Evolutionary conservation across 2,329 filamentous ascomycete genomes (phyloP).

Genomic region (Phyllosticta ampelicida): DNA sequence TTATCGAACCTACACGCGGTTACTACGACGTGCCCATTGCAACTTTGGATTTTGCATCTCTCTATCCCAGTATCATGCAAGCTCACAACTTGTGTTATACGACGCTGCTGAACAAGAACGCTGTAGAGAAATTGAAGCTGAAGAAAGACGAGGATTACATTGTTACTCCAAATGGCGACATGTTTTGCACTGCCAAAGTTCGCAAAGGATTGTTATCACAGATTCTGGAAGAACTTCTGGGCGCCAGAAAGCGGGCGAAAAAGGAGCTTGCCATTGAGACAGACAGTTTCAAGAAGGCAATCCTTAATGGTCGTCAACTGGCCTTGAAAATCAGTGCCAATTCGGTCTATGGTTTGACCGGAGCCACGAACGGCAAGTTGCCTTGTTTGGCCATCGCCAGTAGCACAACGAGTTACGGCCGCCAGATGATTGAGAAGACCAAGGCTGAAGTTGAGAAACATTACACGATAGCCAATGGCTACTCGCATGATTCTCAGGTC

Average conservation of each 20-base stretch:
- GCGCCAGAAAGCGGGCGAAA: conserved; percentile 92
- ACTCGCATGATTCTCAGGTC: conserved; percentile 87
- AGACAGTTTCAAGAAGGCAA: conserved; percentile 95
- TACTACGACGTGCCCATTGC: conserved; percentile 95
- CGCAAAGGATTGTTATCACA: conserved; percentile 87
- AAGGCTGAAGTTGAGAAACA: conserved; percentile 87
- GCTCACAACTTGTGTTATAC: conserved; percentile 98
- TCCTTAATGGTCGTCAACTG: conserved; percentile 91
- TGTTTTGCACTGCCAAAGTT: conserved; percentile 79
- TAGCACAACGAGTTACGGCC: conserved; percentile 92
- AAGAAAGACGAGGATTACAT: conserved; percentile 93
- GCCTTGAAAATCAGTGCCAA: conserved; percentile 96
- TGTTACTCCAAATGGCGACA: conserved; percentile 85
- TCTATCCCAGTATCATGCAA: conserved; percentile 98
- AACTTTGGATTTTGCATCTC: conserved; percentile 94
- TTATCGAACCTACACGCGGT: conserved; percentile 87
- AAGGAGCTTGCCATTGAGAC: conserved; percentile 79
- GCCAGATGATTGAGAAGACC: conserved; percentile 98
- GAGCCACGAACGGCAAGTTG: conserved; percentile 89
- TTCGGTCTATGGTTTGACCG: conserved; percentile 93
- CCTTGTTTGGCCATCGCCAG: conserved; percentile 92
- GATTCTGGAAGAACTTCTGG: conserved; percentile 85
- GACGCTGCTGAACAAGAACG: conserved; percentile 70
- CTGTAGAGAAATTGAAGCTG: conserved; percentile 63
- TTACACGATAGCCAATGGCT: conserved; percentile 90